These are phyloP conservation scores for Buddleja alternifolia DNA, from an alignment of 257 asterid species.

Conservation along the genomic window DNA sequence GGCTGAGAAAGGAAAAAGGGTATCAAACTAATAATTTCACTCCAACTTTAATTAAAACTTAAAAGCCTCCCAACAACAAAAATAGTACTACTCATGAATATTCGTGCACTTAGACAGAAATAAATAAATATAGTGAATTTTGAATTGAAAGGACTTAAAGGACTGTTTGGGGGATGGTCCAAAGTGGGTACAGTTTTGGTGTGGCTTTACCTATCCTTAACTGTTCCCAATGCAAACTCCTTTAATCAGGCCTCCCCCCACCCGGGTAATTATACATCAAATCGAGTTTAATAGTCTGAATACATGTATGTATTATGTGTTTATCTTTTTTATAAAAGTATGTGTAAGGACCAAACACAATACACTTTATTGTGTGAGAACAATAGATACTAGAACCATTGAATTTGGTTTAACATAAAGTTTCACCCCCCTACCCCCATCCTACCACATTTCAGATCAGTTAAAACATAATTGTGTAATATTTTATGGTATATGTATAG, in stretches of 20 bases:
- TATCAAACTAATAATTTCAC: not conserved
- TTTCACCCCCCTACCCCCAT: too few species aligned
- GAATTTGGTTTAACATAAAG: too few species aligned
- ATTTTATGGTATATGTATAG: too few species aligned
- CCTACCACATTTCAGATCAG: too few species aligned
- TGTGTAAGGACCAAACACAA: too few species aligned
- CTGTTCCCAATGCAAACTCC: conserved; percentile 44
- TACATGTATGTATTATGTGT: too few species aligned
- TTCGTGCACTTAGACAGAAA: conserved; percentile 17
- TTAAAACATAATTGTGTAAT: too few species aligned
- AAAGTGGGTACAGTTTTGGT: conserved; percentile 47
- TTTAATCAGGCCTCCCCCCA: conserved; percentile 23
- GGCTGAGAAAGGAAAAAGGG: not conserved
- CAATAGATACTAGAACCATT: too few species aligned
- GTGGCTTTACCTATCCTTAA: conserved; percentile 41
- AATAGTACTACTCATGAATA: not conserved
- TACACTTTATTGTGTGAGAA: too few species aligned
- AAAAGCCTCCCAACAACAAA: not conserved
- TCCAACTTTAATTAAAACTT: not conserved
- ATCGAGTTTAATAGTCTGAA: too few species aligned
- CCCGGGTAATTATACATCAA: too few species aligned
- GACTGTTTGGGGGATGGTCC: conserved; percentile 30
- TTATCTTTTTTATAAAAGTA: too few species aligned
- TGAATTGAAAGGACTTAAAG: conserved; percentile 29
- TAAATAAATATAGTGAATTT: conserved; percentile 16